phyloP scores from a whole-genome alignment of 495 filamentous ascomycete species.

The Penicilliopsis zonata region DNA sequence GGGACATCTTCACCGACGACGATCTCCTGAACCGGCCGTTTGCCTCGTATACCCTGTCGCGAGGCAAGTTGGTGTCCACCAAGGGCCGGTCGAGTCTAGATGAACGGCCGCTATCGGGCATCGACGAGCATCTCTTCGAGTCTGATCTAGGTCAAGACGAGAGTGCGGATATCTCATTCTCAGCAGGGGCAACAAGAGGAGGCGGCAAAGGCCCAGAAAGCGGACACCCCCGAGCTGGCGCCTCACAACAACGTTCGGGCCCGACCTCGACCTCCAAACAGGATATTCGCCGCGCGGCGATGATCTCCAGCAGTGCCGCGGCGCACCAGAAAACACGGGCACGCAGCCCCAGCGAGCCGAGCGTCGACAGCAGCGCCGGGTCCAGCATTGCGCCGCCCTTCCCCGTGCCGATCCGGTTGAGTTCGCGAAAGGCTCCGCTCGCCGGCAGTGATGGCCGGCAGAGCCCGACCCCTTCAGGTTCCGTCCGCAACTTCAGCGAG shows the following conservation, averaged over 20 bases:
- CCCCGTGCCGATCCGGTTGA: conserved; percentile 80
- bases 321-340: conserved; percentile 53
- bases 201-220: neutral
- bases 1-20: conserved; percentile 37
- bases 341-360: conserved; percentile 63
- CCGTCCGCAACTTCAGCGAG: conserved; percentile 30
- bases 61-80: conserved; percentile 29
- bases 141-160: too few relatives aligned
- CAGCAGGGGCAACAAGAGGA: too few relatives aligned
- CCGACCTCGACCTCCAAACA: conserved; percentile 22
- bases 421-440: conserved; percentile 65
- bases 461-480: conserved; percentile 58
- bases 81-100: conserved; percentile 24
- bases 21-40: conserved; percentile 32
- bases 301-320: conserved; percentile 66
- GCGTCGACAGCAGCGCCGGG: conserved; percentile 36
- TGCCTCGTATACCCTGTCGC: conserved; percentile 29
- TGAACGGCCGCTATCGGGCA: conserved; percentile 22
- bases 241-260: conserved; percentile 12
- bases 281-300: conserved; percentile 49
- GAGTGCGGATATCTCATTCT: too few relatives aligned
- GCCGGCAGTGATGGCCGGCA: conserved; percentile 65
- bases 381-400: conserved; percentile 55
- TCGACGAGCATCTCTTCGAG: conserved; percentile 27
- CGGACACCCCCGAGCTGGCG: too few relatives aligned